A percentile compares a stretch with the other conserved stretches of the same genome.
phyloP scores from a whole-genome alignment of 495 filamentous ascomycete genomes.

The Tricharina praecox region DNA sequence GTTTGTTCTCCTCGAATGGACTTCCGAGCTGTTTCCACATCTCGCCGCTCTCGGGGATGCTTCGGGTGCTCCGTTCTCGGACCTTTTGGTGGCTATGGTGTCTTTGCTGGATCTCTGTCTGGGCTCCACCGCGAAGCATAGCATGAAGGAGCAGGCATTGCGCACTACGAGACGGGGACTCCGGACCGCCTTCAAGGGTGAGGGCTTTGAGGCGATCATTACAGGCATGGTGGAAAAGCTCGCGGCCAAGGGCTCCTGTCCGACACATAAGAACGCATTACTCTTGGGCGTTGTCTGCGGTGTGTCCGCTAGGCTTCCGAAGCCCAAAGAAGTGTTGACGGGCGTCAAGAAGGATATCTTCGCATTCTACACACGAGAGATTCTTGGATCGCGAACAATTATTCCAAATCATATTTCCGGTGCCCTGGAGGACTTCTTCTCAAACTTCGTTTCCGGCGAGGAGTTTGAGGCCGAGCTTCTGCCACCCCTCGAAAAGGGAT shows the following conservation, averaged over 20 bases:
- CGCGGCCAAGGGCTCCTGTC: constrained; percentile 42
- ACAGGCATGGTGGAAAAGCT: constrained; percentile 46
- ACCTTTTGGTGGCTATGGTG: constrained; percentile 14
- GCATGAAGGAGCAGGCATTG: constrained; percentile 34
- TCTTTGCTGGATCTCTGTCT: constrained; percentile 53
- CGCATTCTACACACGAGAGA: constrained; percentile 66
- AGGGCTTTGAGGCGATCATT: constrained; percentile 44
- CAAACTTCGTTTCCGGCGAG: constrained; percentile 50
- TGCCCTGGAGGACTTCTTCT: constrained; percentile 70
- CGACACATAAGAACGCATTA: constrained; percentile 50
- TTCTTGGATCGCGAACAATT: constrained; percentile 58
- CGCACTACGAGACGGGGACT: constrained; percentile 57
- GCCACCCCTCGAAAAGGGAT: constrained; percentile 69
- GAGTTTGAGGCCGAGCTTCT: constrained; percentile 61
- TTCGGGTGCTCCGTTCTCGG: constrained; percentile 9
- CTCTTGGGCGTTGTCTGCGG: constrained; percentile 73
- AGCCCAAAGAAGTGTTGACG: constrained; percentile 40
- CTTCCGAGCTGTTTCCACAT: constrained; percentile 10
- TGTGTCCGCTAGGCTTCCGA: constrained; percentile 53
- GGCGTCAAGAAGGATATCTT: constrained; percentile 52
- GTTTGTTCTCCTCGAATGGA: constrained; percentile 86
- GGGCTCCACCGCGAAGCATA: constrained; percentile 29
- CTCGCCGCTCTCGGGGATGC: background rate
- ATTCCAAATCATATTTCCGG: constrained; percentile 55
- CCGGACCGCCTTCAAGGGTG: constrained; percentile 45